phyloP scores from a whole-genome alignment of 2,329 filamentous ascomycete genomes.

The Aspergillus tubingensis region DNA sequence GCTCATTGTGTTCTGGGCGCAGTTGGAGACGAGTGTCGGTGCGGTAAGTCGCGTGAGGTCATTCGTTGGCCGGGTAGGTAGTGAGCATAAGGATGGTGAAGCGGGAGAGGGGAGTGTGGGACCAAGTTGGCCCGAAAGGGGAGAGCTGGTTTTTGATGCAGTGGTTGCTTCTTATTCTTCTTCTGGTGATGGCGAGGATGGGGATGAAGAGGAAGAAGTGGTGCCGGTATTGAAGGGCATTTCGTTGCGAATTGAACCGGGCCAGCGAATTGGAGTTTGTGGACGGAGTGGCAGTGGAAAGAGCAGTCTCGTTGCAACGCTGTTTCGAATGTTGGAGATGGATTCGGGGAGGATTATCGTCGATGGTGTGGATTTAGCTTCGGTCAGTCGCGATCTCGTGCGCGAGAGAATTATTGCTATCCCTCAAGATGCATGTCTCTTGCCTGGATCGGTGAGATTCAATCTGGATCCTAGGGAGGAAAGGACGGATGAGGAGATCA shows the following conservation, averaged over 20 bases:
- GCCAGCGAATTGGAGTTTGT: neutral
- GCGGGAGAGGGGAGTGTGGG: neutral
- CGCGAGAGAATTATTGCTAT: conserved; percentile 22
- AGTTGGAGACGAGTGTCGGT: conserved; percentile 58
- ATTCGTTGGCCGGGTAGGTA: conserved; percentile 46
- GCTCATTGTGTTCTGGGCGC: conserved; percentile 54
- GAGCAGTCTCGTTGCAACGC: conserved; percentile 7
- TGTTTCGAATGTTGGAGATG: conserved; percentile 37
- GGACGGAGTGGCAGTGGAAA: neutral
- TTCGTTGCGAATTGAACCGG: neutral
- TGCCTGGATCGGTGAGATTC: conserved; percentile 23
- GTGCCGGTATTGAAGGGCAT: neutral
- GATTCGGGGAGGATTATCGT: conserved; percentile 26
- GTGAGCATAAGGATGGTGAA: neutral
- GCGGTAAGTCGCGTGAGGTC: conserved; percentile 57
- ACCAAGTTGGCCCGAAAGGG: conserved; percentile 26
- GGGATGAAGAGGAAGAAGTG: neutral
- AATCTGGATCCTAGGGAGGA: conserved; percentile 32
- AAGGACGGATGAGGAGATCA: conserved; percentile 22
- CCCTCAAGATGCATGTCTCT: conserved; percentile 27
- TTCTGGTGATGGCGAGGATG: conserved; percentile 20
- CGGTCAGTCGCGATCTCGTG: conserved; percentile 18
- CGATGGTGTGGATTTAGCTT: conserved; percentile 27
- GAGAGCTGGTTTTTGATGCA: conserved; percentile 22
- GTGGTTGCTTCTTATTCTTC: neutral